Evolutionary conservation across 2,329 filamentous ascomycete species (phyloP).

Genomic region (Diaporthe sp.): DNA sequence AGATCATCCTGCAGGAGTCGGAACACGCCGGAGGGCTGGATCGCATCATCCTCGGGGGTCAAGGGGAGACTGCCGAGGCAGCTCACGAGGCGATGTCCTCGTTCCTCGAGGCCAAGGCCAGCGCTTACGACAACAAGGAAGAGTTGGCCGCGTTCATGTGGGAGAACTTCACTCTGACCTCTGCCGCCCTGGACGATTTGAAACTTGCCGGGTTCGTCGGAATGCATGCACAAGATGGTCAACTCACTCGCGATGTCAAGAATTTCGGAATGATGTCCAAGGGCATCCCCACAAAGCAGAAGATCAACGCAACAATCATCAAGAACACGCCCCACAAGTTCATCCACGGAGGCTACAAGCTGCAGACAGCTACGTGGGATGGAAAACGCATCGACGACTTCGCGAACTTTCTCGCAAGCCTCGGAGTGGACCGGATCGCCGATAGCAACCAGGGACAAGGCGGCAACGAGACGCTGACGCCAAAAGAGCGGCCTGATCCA

Average conservation of each 20-base stretch:
- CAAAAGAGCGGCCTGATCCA: background rate
- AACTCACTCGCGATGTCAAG: slow-evolving; percentile 41
- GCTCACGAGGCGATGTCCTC: slow-evolving; percentile 43
- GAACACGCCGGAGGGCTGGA: slow-evolving; percentile 39
- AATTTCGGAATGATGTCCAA: slow-evolving; percentile 39
- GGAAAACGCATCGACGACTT: slow-evolving; percentile 43
- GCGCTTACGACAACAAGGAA: background rate
- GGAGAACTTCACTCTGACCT: background rate
- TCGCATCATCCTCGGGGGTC: slow-evolving; percentile 43
- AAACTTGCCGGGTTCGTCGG: slow-evolving; percentile 43
- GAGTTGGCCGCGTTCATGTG: slow-evolving; percentile 18
- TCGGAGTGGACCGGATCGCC: slow-evolving; percentile 32
- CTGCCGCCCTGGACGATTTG: slow-evolving; percentile 5
- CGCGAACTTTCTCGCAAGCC: slow-evolving; percentile 37
- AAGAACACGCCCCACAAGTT: slow-evolving; percentile 44
- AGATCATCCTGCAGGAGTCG: slow-evolving; percentile 44
- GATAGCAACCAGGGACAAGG: background rate
- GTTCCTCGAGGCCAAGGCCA: slow-evolving; percentile 37
- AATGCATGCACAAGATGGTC: slow-evolving; percentile 41
- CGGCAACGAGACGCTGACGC: slow-evolving; percentile 24
- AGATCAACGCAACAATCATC: slow-evolving; percentile 40
- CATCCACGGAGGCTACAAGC: slow-evolving; percentile 44
- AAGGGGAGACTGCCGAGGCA: slow-evolving; percentile 44
- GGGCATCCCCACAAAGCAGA: background rate
- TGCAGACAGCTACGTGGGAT: slow-evolving; percentile 39